These are phyloP conservation scores for Tulasnella sp. DNA, from an alignment of 768 basidiomycete genomes.

Conservation along the genomic window DNA sequence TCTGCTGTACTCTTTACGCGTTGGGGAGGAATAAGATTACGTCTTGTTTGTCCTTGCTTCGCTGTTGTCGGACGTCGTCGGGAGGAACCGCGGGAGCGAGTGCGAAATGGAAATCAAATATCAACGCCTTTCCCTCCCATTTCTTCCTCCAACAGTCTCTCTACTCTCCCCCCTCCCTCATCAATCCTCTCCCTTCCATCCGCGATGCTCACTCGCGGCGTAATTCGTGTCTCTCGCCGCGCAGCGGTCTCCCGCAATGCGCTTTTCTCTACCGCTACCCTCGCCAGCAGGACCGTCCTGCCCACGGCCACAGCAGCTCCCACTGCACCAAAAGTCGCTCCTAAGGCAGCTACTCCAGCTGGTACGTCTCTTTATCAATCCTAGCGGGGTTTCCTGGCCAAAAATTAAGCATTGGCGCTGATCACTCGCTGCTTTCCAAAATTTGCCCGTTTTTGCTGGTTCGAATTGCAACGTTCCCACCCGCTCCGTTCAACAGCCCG, in stretches of 20 bases:
- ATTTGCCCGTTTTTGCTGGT: slow-evolving; percentile 4
- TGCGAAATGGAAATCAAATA: slow-evolving; percentile 5
- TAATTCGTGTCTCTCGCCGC: slow-evolving; percentile 81
- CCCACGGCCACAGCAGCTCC: slow-evolving; percentile 30
- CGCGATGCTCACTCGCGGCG: slow-evolving; percentile 73
- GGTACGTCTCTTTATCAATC: slow-evolving; percentile 2
- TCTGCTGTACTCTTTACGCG: not conserved
- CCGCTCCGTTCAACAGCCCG: slow-evolving; percentile 45
- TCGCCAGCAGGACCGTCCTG: slow-evolving; percentile 42
- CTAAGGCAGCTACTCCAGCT: slow-evolving; percentile 10
- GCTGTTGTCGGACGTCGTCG: slow-evolving; percentile 8
- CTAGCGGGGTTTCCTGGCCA: not conserved
- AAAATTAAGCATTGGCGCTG: not conserved
- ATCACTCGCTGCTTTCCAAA: slow-evolving; percentile 4
- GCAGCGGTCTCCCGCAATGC: slow-evolving; percentile 68
- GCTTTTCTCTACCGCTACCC: slow-evolving; percentile 70
- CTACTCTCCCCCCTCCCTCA: not conserved
- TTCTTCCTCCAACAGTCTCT: slow-evolving; percentile 13
- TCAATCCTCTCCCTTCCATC: slow-evolving; percentile 16
- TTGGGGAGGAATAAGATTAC: not conserved
- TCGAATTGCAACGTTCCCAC: slow-evolving; percentile 19
- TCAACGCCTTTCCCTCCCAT: slow-evolving; percentile 5
- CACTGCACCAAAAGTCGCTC: slow-evolving; percentile 23
- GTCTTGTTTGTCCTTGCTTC: not conserved
- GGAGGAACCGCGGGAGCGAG: slow-evolving; percentile 9